Evolutionary conservation across 2,329 filamentous ascomycete genomes (phyloP).

Genomic region (Pseudogymnoascus sp.): DNA sequence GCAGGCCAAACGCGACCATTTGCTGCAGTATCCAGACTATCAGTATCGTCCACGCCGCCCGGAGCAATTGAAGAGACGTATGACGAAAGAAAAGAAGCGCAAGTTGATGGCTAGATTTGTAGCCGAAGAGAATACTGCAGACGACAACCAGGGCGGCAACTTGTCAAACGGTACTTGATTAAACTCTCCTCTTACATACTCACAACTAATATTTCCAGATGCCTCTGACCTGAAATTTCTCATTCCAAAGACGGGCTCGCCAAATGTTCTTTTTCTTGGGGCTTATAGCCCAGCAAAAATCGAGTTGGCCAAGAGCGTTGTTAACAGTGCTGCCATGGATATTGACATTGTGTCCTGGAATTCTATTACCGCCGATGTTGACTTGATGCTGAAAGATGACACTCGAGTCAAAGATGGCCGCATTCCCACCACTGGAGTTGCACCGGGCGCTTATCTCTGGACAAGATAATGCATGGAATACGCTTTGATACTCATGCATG

Average conservation of each 20-base stretch:
- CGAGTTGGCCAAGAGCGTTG: background rate
- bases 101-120: background rate
- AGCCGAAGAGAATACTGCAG: background rate
- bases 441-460: background rate
- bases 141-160: background rate
- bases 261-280: background rate
- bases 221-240: background rate
- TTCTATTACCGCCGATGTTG: background rate
- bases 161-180: background rate
- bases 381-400: background rate
- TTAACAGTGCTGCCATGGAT: background rate
- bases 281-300: background rate
- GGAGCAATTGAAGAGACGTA: background rate
- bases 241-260: background rate
- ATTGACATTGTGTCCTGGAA: background rate
- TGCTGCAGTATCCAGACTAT: constrained; percentile 14
- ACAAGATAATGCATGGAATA: background rate
- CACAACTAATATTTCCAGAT: background rate
- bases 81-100: background rate
- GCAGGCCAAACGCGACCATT: constrained; percentile 13
- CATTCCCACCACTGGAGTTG: background rate
- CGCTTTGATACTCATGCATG: background rate
- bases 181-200: background rate
- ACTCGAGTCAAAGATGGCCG: background rate
- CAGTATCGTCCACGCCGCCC: constrained; percentile 9